phyloP scores from a whole-genome alignment of 805 yeast species.

The Komagataella populi region DNA sequence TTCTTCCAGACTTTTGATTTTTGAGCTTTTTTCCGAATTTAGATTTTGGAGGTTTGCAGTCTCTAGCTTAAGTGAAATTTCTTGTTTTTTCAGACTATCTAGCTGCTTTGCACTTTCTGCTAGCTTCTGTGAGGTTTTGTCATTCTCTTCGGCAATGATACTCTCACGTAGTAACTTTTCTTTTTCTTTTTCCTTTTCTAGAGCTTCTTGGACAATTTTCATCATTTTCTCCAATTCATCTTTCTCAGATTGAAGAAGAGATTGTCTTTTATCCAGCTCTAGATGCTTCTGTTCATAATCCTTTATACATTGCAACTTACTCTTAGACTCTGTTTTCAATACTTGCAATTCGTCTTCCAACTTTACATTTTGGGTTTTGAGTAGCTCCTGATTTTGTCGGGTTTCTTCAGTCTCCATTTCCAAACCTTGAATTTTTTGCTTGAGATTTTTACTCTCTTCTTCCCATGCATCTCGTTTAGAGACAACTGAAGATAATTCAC shows the following conservation, averaged over 20 bases:
- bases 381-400: not conserved
- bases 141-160: constrained; percentile 8
- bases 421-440: not conserved
- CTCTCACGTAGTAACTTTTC: constrained; percentile 6
- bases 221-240: constrained; percentile 3
- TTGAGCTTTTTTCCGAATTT: constrained; percentile 21
- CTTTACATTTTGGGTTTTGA: not conserved
- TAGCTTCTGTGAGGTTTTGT: constrained; percentile 1
- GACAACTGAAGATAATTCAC: not conserved
- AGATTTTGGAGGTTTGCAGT: constrained; percentile 29
- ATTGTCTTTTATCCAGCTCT: not conserved
- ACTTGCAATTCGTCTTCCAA: not conserved
- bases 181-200: constrained; percentile 8
- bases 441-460: not conserved
- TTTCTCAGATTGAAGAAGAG: not conserved
- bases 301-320: not conserved
- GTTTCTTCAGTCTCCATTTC: not conserved
- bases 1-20: constrained; percentile 21
- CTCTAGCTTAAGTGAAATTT: constrained; percentile 32
- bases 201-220: constrained; percentile 9
- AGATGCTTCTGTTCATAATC: not conserved
- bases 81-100: constrained; percentile 23
- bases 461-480: not conserved
- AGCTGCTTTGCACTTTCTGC: constrained; percentile 15
- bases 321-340: not conserved